These are phyloP conservation scores for Metschnikowia orientalis DNA, from an alignment of 805 yeast species.

Conservation along the genomic window DNA sequence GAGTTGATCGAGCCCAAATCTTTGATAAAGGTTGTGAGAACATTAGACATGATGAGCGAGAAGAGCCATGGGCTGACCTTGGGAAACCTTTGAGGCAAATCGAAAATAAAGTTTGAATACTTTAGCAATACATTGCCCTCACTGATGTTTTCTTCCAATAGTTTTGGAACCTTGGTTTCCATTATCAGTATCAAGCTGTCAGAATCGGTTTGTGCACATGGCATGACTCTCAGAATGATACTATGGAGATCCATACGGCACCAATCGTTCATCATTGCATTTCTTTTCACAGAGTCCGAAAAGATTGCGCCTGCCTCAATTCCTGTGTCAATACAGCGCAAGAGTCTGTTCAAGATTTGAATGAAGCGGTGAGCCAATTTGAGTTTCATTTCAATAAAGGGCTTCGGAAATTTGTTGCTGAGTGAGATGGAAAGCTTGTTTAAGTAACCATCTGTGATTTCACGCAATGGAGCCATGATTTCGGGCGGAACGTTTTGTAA, in stretches of 20 bases:
- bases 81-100: conserved; percentile 45
- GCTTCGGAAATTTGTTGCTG: conserved; percentile 43
- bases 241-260: conserved; percentile 43
- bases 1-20: conserved; percentile 59
- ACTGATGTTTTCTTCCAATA: conserved; percentile 19
- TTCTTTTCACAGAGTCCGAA: conserved; percentile 38
- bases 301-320: conserved; percentile 46
- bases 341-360: conserved; percentile 48
- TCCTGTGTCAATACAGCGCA: conserved; percentile 52
- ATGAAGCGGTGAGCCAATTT: conserved; percentile 51
- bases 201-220: conserved; percentile 39
- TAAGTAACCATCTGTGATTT: conserved; percentile 47
- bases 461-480: conserved; percentile 50
- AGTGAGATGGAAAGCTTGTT: conserved; percentile 40
- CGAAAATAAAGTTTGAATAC: conserved; percentile 28
- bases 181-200: conserved; percentile 32
- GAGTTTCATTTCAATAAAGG: conserved; percentile 49
- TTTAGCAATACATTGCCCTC: conserved; percentile 21
- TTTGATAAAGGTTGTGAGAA: conserved; percentile 55
- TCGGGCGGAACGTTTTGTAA: conserved; percentile 48
- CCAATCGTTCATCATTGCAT: conserved; percentile 59
- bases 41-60: conserved; percentile 47
- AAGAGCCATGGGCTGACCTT: conserved; percentile 54
- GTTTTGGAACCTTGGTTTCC: conserved; percentile 29
- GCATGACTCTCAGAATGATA: conserved; percentile 46